A percentile compares a stretch with the other conserved stretches of the same genome.
phyloP scores from a whole-genome alignment of 73 alveolate genomes.

The Symbiodinium pilosum region DNA sequence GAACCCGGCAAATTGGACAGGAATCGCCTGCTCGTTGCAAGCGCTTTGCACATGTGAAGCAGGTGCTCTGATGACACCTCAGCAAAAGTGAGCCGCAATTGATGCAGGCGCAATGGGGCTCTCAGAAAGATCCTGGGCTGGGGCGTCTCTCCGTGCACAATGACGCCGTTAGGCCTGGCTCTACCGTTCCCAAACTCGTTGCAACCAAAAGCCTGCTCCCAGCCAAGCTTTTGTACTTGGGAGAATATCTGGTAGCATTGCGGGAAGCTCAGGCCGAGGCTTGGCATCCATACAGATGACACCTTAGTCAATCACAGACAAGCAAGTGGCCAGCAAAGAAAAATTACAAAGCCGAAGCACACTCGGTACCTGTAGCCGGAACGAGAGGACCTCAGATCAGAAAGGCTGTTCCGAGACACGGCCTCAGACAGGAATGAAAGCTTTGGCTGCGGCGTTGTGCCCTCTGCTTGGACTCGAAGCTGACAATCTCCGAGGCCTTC shows the following conservation, averaged over 20 bases:
- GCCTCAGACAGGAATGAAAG: too few species aligned
- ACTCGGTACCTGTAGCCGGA: slow-evolving; percentile 47
- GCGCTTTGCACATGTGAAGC: slow-evolving; percentile 87
- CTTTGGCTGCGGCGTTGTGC: too few species aligned
- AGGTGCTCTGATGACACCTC: slow-evolving; percentile 93
- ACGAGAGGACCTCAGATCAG: slow-evolving; percentile 19
- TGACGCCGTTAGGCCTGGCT: slow-evolving; percentile 91
- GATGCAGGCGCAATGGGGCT: neutral
- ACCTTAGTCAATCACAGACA: neutral
- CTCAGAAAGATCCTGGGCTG: neutral
- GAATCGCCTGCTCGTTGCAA: slow-evolving; percentile 84
- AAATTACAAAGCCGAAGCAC: neutral
- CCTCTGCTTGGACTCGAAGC: slow-evolving; percentile 37
- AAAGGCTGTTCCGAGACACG: too few species aligned
- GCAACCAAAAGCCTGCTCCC: neutral
- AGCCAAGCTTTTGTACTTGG: neutral
- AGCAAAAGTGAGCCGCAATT: too few species aligned
- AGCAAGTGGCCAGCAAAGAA: neutral
- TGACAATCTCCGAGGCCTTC: slow-evolving; percentile 4
- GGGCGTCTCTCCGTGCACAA: slow-evolving; percentile 86
- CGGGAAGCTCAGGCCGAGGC: neutral
- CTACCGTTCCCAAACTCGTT: too few species aligned
- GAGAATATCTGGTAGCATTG: neutral
- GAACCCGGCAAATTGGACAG: slow-evolving; percentile 92
- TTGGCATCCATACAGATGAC: slow-evolving; percentile 87